These are phyloP conservation scores for Trichoderma hamatum DNA, from an alignment of 2,329 filamentous ascomycete genomes.

Conservation along the genomic window DNA sequence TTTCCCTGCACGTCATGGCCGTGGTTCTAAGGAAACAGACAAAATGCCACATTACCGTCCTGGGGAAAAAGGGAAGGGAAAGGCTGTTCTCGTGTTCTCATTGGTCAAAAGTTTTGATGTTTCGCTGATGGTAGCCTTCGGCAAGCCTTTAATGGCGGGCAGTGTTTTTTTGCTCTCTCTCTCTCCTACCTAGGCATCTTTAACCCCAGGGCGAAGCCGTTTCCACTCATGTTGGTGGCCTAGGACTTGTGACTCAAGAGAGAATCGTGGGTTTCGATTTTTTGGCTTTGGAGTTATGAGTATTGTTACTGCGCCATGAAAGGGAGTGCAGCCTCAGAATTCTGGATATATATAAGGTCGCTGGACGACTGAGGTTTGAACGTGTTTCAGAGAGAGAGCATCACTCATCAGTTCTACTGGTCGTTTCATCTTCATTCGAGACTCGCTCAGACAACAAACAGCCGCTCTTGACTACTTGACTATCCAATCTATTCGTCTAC, in stretches of 20 bases:
- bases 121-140: constrained; percentile 14
- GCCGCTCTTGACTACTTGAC: too few relatives aligned
- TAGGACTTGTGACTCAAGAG: constrained; percentile 22
- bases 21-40: not conserved
- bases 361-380: not conserved
- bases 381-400: not conserved
- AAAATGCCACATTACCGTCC: not conserved
- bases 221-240: not conserved
- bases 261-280: not conserved
- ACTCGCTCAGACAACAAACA: not conserved
- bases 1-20: constrained; percentile 7
- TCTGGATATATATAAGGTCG: not conserved
- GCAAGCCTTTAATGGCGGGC: constrained; percentile 5
- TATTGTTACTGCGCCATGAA: not conserved
- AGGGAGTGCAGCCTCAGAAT: not conserved
- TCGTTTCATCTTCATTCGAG: not conserved
- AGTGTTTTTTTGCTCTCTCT: too few relatives aligned
- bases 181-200: not conserved
- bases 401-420: not conserved
- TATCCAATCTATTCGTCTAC: not conserved
- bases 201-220: not conserved
- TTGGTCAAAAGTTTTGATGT: not conserved
- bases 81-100: not conserved
- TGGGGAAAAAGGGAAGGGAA: not conserved
- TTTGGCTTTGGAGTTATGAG: not conserved